phyloP scores from a whole-genome alignment of 352 stramenopile species.

The Blastocystis hominis region DNA sequence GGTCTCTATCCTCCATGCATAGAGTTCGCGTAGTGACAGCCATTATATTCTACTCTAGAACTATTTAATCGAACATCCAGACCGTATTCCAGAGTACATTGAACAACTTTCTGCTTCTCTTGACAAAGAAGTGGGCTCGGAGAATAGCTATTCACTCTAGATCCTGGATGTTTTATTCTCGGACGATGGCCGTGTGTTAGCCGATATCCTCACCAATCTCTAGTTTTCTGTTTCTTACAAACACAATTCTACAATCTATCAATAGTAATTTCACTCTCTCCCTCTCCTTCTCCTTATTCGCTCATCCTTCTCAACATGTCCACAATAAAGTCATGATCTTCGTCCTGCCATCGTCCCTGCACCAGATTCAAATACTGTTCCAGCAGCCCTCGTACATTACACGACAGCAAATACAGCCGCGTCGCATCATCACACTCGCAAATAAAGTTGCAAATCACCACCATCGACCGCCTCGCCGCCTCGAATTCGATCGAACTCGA shows the following conservation, averaged over 20 bases:
- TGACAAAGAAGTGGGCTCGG: neutral
- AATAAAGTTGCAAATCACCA: conserved; percentile 53
- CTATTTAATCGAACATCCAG: neutral
- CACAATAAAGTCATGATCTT: conserved; percentile 21
- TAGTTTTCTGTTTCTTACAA: too few species aligned
- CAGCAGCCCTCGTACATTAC: neutral
- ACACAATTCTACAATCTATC: too few species aligned
- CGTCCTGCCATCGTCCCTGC: conserved; percentile 14
- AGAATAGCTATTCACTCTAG: neutral
- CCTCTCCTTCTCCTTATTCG: neutral
- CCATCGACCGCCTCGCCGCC: conserved; percentile 40
- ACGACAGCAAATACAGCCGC: neutral
- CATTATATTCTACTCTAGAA: neutral
- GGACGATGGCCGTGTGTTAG: too few species aligned
- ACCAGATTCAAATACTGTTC: conserved; percentile 10
- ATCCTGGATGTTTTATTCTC: neutral
- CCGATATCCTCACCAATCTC: too few species aligned
- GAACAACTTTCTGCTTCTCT: neutral
- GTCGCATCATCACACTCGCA: conserved; percentile 37
- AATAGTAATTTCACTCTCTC: too few species aligned
- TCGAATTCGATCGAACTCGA: neutral
- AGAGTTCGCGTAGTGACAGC: neutral
- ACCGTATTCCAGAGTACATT: neutral
- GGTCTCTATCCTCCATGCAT: neutral
- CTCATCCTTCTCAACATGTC: conserved; percentile 31